Conservation (phyloP, 129 eudicot genomes). For the Cynara cardunculus region DNA sequence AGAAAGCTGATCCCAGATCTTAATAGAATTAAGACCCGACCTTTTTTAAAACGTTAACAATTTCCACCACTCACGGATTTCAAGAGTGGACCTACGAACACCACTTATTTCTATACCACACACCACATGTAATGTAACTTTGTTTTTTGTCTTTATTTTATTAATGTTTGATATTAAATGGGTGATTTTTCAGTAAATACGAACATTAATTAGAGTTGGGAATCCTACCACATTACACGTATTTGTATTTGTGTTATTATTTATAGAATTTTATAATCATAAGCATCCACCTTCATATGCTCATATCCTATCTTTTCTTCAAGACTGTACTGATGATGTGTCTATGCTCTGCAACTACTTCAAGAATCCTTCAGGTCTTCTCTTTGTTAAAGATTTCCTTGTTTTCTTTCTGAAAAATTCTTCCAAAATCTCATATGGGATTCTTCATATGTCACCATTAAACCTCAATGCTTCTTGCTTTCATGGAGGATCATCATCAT, state of each 20-base stretch:
- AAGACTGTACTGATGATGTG: background rate
- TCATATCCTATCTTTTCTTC: conserved; percentile 20
- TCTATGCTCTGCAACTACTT: conserved; percentile 1
- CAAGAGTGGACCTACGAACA: conserved; percentile 22
- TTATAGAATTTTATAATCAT: background rate
- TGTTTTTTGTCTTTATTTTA: conserved; percentile 2
- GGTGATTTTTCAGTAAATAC: too few species aligned
- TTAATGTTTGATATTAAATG: background rate
- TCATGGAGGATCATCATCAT: conserved; percentile 8
- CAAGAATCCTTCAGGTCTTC: background rate
- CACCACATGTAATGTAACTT: conserved; percentile 4
- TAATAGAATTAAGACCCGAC: background rate
- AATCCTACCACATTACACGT: conserved; percentile 26
- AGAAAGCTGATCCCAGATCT: background rate
- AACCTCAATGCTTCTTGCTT: conserved; percentile 19
- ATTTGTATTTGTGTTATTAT: background rate
- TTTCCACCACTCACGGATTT: conserved; percentile 34
- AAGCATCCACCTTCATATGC: conserved; percentile 9
- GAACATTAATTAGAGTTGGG: background rate
- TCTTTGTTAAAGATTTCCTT: background rate
- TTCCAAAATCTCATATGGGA: background rate
- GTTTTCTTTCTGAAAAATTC: background rate
- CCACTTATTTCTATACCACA: conserved; percentile 21
- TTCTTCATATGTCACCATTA: conserved; percentile 2
- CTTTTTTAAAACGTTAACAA: conserved; percentile 1